A percentile compares a stretch with the other conserved stretches of the same genome.
These are phyloP conservation scores for Aureobasidium musti DNA, from an alignment of 2,329 filamentous ascomycete genomes.

Conservation along the genomic window DNA sequence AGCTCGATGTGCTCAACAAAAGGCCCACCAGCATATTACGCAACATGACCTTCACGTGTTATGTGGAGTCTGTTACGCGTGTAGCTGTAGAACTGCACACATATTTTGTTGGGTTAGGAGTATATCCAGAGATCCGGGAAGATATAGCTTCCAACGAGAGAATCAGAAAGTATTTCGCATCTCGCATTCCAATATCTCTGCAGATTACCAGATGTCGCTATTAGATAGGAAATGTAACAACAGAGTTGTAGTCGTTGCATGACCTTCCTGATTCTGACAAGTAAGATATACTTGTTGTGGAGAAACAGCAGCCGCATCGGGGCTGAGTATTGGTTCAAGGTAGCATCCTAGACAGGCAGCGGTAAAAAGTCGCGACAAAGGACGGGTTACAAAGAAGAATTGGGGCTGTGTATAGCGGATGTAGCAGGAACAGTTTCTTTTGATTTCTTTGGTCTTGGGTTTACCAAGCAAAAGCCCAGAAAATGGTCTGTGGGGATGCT, in stretches of 20 bases:
- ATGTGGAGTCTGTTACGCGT: background rate
- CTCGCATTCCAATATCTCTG: background rate
- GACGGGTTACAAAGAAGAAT: background rate
- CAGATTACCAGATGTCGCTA: background rate
- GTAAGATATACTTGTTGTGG: background rate
- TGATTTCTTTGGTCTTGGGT: background rate
- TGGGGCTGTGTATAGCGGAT: background rate
- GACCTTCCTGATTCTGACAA: background rate
- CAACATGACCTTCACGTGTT: background rate
- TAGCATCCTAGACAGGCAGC: background rate
- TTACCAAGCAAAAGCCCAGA: slow-evolving; percentile 19
- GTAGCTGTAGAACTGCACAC: background rate
- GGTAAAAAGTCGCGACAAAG: background rate
- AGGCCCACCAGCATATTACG: background rate
- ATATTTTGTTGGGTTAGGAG: background rate
- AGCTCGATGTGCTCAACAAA: background rate
- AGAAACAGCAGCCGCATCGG: background rate
- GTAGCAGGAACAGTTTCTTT: background rate
- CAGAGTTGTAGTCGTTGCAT: background rate
- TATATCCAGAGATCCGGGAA: background rate
- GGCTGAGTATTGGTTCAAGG: background rate
- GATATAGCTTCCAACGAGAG: background rate
- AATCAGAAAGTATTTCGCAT: background rate
- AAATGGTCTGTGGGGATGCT: slow-evolving; percentile 13
- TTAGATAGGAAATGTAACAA: background rate